Base-by-base conservation (phyloP, 441 rosid species). In the Populus hybrid region DNA sequence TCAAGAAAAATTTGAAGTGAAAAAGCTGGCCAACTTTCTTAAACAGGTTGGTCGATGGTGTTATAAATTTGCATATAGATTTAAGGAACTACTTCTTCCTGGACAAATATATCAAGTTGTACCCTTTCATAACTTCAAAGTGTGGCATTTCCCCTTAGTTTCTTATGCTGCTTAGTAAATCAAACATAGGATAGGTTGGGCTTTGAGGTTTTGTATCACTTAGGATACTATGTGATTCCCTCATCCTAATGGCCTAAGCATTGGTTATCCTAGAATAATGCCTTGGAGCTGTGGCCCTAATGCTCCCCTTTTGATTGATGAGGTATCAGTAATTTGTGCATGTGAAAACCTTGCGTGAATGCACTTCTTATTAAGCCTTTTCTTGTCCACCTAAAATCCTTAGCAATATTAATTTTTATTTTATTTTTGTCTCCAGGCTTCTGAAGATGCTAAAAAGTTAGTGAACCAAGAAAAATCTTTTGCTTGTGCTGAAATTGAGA, bases 401-500 rank as follows among this genome's bases (percentile, higher is more conserved):
- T 21, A 3, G 0, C 9, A n/a, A 61, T 61, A 61, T 21, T 3
- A 21, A 9, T 23, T 61, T 14, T 14, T 31, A 66, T 77, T 29
- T 78, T 78, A 29, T 77, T 69, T 35, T 69, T 71, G 24, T 83
- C 63, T 74, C 42, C 87, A 94, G 98, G 94, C 98, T 81, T 90
- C 98, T 68, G 98, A 94, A 86, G 98, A 94, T 88, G 98, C 98
- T 77, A 94, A 94, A 83, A 94, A 90, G 85, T 84, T 96, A 79
- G 97, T 96, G 36, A 94, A 84, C 84, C 97, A 94, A 76, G 98
- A 96, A 83, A 96, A 94, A 64, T 94, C 98, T 74, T 94, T 91
- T 87, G 97, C 97, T 76, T 94, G 97, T 90, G 98, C 97, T 83
- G 99, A 95, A 86, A 92, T 95, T 23, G 99, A 95, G 86, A 95